Base-by-base conservation (phyloP, 2,329 filamentous ascomycete species). In the Epichloe scottii region DNA sequence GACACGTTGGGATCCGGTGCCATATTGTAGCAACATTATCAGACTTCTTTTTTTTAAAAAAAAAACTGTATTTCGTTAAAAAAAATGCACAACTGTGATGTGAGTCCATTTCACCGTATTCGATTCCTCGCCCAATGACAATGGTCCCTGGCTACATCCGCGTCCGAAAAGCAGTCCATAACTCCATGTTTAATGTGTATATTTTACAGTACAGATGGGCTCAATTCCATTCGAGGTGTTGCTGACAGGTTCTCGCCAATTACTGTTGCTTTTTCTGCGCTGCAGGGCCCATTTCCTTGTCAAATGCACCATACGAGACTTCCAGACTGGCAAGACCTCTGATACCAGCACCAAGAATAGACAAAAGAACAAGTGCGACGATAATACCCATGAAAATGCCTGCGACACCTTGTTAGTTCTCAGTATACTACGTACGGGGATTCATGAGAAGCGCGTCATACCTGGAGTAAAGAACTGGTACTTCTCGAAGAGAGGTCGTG, bases 401-500 rank as follows among this genome's bases (percentile, higher is more conserved):
- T 93, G 48, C 4, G 46, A 37, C 8, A 4, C 41, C 1, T 17
- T n/a, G 46, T 59, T 49, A 60, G 53, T 34, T 41, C 14, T 5
- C 30, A 4, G 17, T 23, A 15, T 23, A 15, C n/a, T 17, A 26
- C 45, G 45, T 2, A 21, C 17, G 8, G 34, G 14, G 6, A 15
- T 7, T 8, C 40, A 26, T 15, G 17, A 19, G 17, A 34, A 6
- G 26, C 42, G 21, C 39, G 19, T 17, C 57, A 53, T 70, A 91
- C 88, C 88, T 61, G 89, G 88, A 11, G 85, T 91, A 59, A 98
- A 85, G 71, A 90, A 97, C 65, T 95, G 86, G 67, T 98, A 98
- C 67, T 87, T 89, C 69, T 94, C 86, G 61, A 98, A 97, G 42
- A 95, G 68, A 4, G 80, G 74, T 33, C 75, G 66, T 37, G 67